Base-by-base conservation (phyloP, 805 yeast genomes). In the Pichia occidentalis region DNA sequence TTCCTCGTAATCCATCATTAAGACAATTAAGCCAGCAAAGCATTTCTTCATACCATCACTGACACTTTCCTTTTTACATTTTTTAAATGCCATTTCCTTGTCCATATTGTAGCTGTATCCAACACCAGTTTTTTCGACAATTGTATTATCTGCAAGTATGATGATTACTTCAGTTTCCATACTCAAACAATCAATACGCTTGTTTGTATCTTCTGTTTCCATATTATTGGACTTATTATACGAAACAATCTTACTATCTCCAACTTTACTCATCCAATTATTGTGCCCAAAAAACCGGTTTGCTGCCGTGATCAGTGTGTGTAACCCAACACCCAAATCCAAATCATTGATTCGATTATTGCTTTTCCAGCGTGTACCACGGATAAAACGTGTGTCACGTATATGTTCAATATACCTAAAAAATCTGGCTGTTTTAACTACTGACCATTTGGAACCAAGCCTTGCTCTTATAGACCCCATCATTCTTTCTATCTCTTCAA, bases 261-360 rank as follows among this genome's bases (percentile, higher is more conserved):
- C 34, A 22, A 41, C 27, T 12, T 16, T 25, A 10, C 23, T 34
- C 24, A 64, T 57, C 80, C 80, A 75, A 24, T 75, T 77, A 40
- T 65, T 54, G 48, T 59, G 67, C 2, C 79, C 80, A 57, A 71
- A 73, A 7, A 64, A 54, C n/a, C 55, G 60, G 46, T 75, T 75
- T 0, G 75, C 73, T 19, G 64, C 38, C 7, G 50, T 52, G 14
- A 68, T 49, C 17, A 67, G 38, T 16, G 42, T 43, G 16, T 39
- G 27, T 19, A 50, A 24, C 5, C 55, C 46, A 7, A 59, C 41
- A 17, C 46, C 43, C 11, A 40, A 24, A 27, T 25, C 32, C 18
- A 28, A 13, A 20, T 23, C 33, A 31, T 16, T 37, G 39, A 20
- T 24, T 31, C 13, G 37, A 32, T 25, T 45, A 18, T n/a, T 20